A percentile compares a stretch with the other conserved stretches of the same genome.
phyloP scores from a whole-genome alignment of 371 early-diverging fungal species.

The Umbelopsis sp. region DNA sequence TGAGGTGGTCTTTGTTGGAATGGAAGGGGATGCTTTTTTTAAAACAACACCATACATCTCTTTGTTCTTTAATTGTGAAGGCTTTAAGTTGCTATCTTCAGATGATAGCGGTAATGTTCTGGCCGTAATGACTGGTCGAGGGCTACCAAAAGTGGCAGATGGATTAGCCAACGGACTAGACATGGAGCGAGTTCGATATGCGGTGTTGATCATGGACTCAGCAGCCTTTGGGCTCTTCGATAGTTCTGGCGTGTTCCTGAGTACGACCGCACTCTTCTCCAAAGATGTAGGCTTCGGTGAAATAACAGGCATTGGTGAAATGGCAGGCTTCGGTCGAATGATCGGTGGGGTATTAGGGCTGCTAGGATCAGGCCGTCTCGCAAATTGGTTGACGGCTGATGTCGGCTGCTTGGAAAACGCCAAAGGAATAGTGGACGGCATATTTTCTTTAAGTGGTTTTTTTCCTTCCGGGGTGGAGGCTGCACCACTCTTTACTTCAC shows the following conservation, averaged over 20 bases:
- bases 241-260: constrained; percentile 1
- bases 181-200: constrained; percentile 14
- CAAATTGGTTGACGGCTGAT: constrained; percentile 11
- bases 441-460: not conserved
- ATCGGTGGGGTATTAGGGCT: constrained; percentile 1
- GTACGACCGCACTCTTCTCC: constrained; percentile 5
- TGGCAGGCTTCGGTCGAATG: constrained; percentile 17
- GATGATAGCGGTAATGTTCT: too few relatives aligned
- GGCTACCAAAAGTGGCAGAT: not conserved
- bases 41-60: constrained; percentile 10
- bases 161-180: constrained; percentile 13
- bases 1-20: constrained; percentile 7
- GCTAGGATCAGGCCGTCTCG: constrained; percentile 14
- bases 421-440: not conserved
- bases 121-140: not conserved
- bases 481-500: constrained; percentile 38
- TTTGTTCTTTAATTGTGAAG: constrained; percentile 6
- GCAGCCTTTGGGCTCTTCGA: constrained; percentile 20
- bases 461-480: constrained; percentile 19
- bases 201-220: constrained; percentile 15
- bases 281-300: constrained; percentile 17
- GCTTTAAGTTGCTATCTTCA: not conserved
- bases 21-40: constrained; percentile 21
- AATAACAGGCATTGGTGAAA: constrained; percentile 16
- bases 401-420: constrained; percentile 22